Evolutionary conservation across 352 stramenopile genomes (phyloP), one percentile per base, ranked within the genome.

Genomic region (Aphanomyces euteiches): DNA sequence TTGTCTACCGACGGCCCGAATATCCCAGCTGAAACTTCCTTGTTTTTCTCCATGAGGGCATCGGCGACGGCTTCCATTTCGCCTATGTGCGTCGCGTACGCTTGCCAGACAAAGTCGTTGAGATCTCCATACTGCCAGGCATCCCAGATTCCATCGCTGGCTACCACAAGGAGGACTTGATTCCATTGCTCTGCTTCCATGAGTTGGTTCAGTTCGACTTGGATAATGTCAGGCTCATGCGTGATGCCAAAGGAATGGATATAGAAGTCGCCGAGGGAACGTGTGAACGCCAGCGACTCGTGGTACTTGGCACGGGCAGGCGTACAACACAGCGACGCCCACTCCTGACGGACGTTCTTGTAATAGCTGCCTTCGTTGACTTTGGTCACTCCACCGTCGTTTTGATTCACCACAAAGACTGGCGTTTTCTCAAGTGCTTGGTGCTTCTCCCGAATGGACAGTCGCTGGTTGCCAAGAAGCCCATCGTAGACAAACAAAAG

Each of bases 341-440:
- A 96, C 73, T 97, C 89, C n/a, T 96, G 83, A 39, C 90, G 81
- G n/a, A 96, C 88, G 73, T 96, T 96, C 75, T 96, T 96, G 73
- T 83, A 92, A 75, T 97, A 97, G 56, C 85, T 79, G 47, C 87
- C 86, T 21, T 75, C 67, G 21, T 53, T 48, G 28, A 83, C 82
- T 34, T 70, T 45, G 47, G 36, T 39, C 3, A 70, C 4, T 19
- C 28, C 47, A 40, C 40, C 64, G 36, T 73, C 66, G 47, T 47
- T 73, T 4, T 50, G 67, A 37, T 79, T 66, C 13, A 75, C 71
- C 63, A 88, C 88, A 8, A 90, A 75, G 0, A 78, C 68, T 34
- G 73, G 56, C 6, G 79, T 77, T 38, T 43, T 60, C 13, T 69
- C 38, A 3, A 54, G 21, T 17, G 47, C 36, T 40, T 12, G 6